These are phyloP conservation scores for Elaphomyces granulatus DNA, from an alignment of 495 filamentous ascomycete species.

Conservation along the genomic window DNA sequence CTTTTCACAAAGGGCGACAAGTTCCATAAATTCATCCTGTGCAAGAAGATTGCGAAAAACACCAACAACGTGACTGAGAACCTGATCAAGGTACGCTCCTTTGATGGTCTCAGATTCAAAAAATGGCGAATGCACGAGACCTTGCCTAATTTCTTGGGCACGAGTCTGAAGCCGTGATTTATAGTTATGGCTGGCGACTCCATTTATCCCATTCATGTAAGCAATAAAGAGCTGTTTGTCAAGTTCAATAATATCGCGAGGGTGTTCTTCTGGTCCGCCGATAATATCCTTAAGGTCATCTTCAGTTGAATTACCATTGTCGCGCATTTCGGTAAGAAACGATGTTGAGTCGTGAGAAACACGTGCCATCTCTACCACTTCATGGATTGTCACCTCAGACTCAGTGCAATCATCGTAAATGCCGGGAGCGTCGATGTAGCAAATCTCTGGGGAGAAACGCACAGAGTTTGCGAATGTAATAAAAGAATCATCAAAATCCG, in stretches of 20 bases:
- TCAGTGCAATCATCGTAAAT: constrained; percentile 11
- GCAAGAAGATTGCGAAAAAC: constrained; percentile 27
- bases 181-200: constrained; percentile 22
- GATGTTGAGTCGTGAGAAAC: too few relatives aligned
- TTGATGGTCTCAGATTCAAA: constrained; percentile 21
- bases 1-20: constrained; percentile 18
- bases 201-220: constrained; percentile 33
- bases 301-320: too few relatives aligned
- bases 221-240: constrained; percentile 30
- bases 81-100: constrained; percentile 25
- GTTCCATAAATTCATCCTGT: constrained; percentile 25
- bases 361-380: constrained; percentile 28
- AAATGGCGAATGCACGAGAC: constrained; percentile 21
- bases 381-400: constrained; percentile 28
- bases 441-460: constrained; percentile 24
- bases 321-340: too few relatives aligned
- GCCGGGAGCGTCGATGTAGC: constrained; percentile 24
- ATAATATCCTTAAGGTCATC: too few relatives aligned
- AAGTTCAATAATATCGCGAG: constrained; percentile 26
- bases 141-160: constrained; percentile 24
- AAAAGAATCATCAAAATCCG: constrained; percentile 26
- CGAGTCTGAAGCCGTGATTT: constrained; percentile 21
- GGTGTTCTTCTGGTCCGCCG: constrained; percentile 22
- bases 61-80: constrained; percentile 29
- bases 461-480: constrained; percentile 28